Evolutionary conservation across 352 stramenopile species (phyloP), one percentile per base, ranked within the genome.

Genomic region (Globisporangium abappressorium): DNA sequence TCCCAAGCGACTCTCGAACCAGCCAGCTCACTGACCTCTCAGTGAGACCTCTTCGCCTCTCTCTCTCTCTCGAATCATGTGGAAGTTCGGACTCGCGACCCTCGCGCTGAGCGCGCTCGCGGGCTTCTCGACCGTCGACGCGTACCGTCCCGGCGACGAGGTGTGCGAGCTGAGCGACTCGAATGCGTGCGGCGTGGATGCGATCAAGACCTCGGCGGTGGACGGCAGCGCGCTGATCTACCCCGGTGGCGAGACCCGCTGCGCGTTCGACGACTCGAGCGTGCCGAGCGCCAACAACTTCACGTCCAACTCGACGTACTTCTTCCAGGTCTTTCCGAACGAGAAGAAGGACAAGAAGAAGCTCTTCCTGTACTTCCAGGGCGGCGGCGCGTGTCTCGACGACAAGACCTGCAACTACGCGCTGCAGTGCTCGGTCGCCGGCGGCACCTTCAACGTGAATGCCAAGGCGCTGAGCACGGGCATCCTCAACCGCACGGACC

Each of bases 271-370:
- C 64, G 78, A 87, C 67, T 84, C 77, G 63, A 72, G 59, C 51
- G 71, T 80, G 51, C 70, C 68, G 54, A 75, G 62, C n/a, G 71
- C 78, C 15, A 67, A 70, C 64, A 70, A 75, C 65, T 85, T 81
- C 28, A 68, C 57, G n/a, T 83, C 79, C 26, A 86, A 85, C 57
- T 34, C 73, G 41, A 86, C 83, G 12, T 93, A 85, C 73, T 91
- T 91, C 65, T 91, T 91, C 73, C 81, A 91, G 68, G 75, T 92
- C 18, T 92, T 92, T 69, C 82, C 85, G 26, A 75, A 77, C 36
- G 67, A 71, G 20, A 70, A 81, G 20, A 58, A 82, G 56, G 73
- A 70, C 65, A 90, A 89, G 66, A 80, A 68, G 41, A 93, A 93
- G 70, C 68, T 93, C 18, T 68, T 93, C 63, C 65, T 93, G 49